Percentiles rank a stretch among this genome's conserved stretches.
phyloP scores from a whole-genome alignment of 1,284 basidiomycete species.

The Boletus semigastroideus region DNA sequence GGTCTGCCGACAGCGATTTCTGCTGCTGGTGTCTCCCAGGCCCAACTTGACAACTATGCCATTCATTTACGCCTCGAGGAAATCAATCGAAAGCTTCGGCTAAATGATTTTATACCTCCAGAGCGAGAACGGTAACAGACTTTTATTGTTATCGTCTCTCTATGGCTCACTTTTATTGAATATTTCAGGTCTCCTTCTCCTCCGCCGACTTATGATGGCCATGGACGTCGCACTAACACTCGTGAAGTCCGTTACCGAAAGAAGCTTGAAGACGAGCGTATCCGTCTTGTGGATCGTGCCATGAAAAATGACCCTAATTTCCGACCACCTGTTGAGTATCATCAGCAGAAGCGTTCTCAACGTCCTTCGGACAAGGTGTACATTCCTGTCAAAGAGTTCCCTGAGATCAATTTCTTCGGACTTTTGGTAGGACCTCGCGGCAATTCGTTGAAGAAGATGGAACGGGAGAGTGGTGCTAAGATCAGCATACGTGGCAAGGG shows the following conservation, averaged over 20 bases:
- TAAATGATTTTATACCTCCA: conserved; percentile 95
- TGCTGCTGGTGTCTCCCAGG: conserved; percentile 86
- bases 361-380: conserved; percentile 97
- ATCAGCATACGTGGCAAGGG: conserved; percentile 99
- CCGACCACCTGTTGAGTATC: conserved; percentile 93
- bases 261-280: conserved; percentile 96
- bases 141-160: not conserved
- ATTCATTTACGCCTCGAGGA: conserved; percentile 95
- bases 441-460: conserved; percentile 99
- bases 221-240: conserved; percentile 97
- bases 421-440: conserved; percentile 97
- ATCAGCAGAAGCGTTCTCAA: conserved; percentile 89
- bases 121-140: conserved; percentile 80
- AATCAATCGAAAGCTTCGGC: conserved; percentile 90
- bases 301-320: conserved; percentile 98
- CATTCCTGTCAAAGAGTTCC: conserved; percentile 99
- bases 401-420: conserved; percentile 99
- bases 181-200: conserved; percentile 86
- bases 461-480: conserved; percentile 96
- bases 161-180: conserved; percentile 18
- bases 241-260: conserved; percentile 97
- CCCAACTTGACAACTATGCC: conserved; percentile 94
- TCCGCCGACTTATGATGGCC: conserved; percentile 94
- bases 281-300: conserved; percentile 89
- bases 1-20: conserved; percentile 91